Evolutionary conservation across 1,139 yeast species (phyloP), one percentile per base, ranked within the genome.

Genomic region (Trichomonascaceae sp.): DNA sequence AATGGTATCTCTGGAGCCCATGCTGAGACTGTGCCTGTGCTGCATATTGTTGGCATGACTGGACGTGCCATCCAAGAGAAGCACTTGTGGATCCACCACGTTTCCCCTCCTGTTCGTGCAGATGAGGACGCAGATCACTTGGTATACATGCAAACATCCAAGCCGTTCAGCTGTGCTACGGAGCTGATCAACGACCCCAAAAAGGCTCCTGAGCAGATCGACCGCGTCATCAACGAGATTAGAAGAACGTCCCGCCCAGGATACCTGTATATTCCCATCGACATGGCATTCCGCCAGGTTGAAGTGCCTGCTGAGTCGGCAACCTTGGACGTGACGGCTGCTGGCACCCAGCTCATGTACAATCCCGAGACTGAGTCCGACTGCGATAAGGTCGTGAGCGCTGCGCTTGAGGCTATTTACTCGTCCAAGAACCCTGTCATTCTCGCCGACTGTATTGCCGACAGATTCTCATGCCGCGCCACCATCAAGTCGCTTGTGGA

Each of bases 1-100:
- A 84, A 82, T 58, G 95, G 93, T 34, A 66, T 80, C 41, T 72
- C 87, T 31, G 93, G 93, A 42, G 74, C 93, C 5, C 78, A 69
- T 57, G 78, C 89, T 30, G 94, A 82, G 56, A 75, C 69, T 51
- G 74, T 73, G 25, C 93, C 93, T 8, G 65, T 82, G 18, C 64
- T 84, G 39, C 93, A 81, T 58, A 74, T 84, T 46, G 93, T 84
- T 27, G 95, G 95, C 32, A 75, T 81, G 22, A 72, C 80, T 33
- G 67, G 78, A 29, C 58, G 67, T 4, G 56, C 59, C 17, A 52
- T 57, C 22, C 65, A 58, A 52, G 50, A 67, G 54, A 46, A 57
- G 26, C 49, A 54, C 29, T 40, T 54, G 39, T 40, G 56, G 39
- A 47, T 68, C 39, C 95, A 85, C 54, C 95, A 85, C 54, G 65